phyloP scores from a whole-genome alignment of 441 rosid species.

The Syzygium syzygioides region DNA sequence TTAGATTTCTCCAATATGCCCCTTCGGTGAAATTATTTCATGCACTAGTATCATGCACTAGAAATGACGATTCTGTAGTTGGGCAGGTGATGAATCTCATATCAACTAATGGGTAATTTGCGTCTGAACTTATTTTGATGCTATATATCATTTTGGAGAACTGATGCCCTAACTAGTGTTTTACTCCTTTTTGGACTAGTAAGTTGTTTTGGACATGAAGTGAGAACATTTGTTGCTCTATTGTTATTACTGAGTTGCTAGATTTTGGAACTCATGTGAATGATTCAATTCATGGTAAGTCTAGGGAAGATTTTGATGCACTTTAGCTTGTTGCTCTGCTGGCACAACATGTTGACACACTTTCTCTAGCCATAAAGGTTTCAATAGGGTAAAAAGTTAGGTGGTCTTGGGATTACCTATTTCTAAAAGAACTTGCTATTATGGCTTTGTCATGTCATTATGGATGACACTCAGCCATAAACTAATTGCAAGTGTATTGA shows the following conservation, averaged over 20 bases:
- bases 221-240: background rate
- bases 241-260: background rate
- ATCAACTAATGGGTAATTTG: conserved; percentile 36
- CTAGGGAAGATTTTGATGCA: background rate
- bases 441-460: background rate
- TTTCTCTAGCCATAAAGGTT: background rate
- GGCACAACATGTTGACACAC: background rate
- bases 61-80: background rate
- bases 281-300: background rate
- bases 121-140: conserved; percentile 21
- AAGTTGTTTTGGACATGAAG: background rate
- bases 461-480: background rate
- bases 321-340: background rate
- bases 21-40: background rate
- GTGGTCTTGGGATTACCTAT: background rate
- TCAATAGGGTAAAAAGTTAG: background rate
- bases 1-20: background rate
- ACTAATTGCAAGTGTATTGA: background rate
- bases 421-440: background rate
- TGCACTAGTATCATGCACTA: background rate
- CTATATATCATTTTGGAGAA: conserved; percentile 1
- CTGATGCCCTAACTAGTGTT: background rate
- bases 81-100: conserved; percentile 36
- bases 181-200: background rate
- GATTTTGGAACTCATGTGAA: background rate